Base-by-base conservation (phyloP, 805 yeast genomes). In the Blastobotrys peoriensis region DNA sequence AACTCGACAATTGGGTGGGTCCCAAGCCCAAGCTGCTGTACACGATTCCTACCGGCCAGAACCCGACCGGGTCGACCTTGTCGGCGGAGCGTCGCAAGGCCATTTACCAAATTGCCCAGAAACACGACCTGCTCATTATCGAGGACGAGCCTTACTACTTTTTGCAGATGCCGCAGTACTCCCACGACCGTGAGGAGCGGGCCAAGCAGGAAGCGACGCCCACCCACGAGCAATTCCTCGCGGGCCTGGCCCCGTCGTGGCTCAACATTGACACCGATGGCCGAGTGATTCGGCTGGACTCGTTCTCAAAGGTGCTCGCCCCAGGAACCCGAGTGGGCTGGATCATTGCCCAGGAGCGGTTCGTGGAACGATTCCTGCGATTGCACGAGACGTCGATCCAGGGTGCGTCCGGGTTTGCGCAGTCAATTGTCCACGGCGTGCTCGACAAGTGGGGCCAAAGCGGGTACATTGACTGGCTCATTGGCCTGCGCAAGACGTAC, bases 91-190 rank as follows among this genome's bases (percentile, higher is more conserved):
- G 98, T 70, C 85, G 96, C 69, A 63, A 67, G 50, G 77, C 74
- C 45, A 75, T 93, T 54, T 89, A 88, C 67, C 74, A 76, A 49
- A 61, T 91, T 50, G 91, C 95, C 28, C 81, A 78, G 61, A 81
- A 86, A 69, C 84, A 88, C 64, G 96, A 93, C 67, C 74, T 91
- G 61, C 58, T 91, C 45, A 81, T 91, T 54, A 64, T 91, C 42
- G 98, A 91, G 70, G 98, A 91, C 65, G 98, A 93, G 68, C 98
- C 98, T 44, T 91, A 91, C 78, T 91, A 86, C 73, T 91, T 87
- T 72, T 71, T 91, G 63, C 98, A 91, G 69, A 87, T 91, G 95
- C 91, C 84, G 48, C 62, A 74, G 40, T 93, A 86, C 71, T 62
- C 55, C 61, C 71, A 70, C 67, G 71, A 55, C 40, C 58, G 65